Conservation (phyloP, 805 yeast genomes). For the Candida odintsovae region DNA sequence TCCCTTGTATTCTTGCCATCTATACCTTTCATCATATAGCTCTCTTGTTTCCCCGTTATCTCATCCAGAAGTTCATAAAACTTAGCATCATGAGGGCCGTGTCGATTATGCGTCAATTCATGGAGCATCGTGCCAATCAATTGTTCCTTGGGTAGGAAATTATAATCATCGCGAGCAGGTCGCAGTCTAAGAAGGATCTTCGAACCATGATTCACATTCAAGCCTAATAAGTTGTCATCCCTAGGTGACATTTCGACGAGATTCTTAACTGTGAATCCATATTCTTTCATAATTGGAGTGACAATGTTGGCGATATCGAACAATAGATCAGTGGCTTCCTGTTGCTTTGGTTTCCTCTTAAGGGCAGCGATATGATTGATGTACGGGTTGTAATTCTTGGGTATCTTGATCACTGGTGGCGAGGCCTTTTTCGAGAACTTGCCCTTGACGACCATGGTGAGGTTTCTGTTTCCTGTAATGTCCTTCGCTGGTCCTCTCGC, state of each 20-base stretch:
- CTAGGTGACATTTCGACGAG: constrained; percentile 82
- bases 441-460: constrained; percentile 20
- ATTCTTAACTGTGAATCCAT: constrained; percentile 57
- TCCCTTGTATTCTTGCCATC: constrained; percentile 3
- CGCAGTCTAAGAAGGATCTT: constrained; percentile 71
- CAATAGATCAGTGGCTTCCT: constrained; percentile 51
- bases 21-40: constrained; percentile 33
- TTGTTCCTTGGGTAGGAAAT: constrained; percentile 58
- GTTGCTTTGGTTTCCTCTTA: constrained; percentile 40
- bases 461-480: neutral
- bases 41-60: constrained; percentile 33
- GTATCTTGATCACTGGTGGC: constrained; percentile 10
- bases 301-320: constrained; percentile 66
- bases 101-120: constrained; percentile 75
- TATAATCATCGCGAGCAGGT: constrained; percentile 41
- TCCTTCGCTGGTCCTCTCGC: neutral
- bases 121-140: constrained; percentile 82
- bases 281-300: constrained; percentile 71
- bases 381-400: constrained; percentile 24
- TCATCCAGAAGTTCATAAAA: constrained; percentile 66
- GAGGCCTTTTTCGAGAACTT: constrained; percentile 11
- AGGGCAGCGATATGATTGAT: constrained; percentile 36
- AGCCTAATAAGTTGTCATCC: constrained; percentile 58
- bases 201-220: constrained; percentile 74
- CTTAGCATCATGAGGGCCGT: constrained; percentile 73